Conservation (phyloP, 2,329 filamentous ascomycete genomes). For the Xylariaceae sp. region DNA sequence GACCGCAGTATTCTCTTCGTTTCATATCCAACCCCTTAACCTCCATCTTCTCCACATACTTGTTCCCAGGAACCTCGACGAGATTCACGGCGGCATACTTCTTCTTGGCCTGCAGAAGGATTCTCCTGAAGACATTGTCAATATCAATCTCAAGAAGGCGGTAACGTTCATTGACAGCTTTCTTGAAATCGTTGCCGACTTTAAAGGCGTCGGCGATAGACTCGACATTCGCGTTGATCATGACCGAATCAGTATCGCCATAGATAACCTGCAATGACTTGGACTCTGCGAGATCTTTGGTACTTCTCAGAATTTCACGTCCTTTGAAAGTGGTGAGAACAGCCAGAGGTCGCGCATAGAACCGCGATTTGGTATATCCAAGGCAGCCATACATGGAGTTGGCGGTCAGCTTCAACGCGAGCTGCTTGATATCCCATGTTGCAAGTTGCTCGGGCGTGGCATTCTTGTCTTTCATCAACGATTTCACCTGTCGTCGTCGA, state of each 20-base stretch:
- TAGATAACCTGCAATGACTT: constrained; percentile 94
- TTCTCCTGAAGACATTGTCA: constrained; percentile 91
- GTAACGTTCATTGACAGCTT: constrained; percentile 90
- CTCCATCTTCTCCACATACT: constrained; percentile 91
- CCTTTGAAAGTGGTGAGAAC: constrained; percentile 97
- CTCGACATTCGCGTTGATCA: constrained; percentile 99
- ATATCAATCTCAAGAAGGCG: constrained; percentile 94
- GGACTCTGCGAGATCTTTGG: constrained; percentile 91
- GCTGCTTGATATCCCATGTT: constrained; percentile 97
- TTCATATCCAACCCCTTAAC: constrained; percentile 99
- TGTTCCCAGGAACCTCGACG: constrained; percentile 75
- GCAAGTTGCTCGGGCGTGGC: constrained; percentile 84
- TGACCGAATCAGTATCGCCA: constrained; percentile 98
- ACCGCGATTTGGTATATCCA: constrained; percentile 93
- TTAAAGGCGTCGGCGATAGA: constrained; percentile 87
- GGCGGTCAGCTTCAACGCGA: constrained; percentile 93
- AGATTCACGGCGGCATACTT: constrained; percentile 98
- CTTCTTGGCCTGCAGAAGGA: constrained; percentile 95
- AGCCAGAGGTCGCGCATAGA: constrained; percentile 91
- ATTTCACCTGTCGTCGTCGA: constrained; percentile 88
- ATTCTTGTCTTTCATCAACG: constrained; percentile 90
- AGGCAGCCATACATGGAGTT: constrained; percentile 99
- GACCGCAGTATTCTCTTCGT: constrained; percentile 89
- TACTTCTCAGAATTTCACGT: constrained; percentile 93
- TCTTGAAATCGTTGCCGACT: constrained; percentile 93